These are phyloP conservation scores for Barnettozyma siamensis DNA, from an alignment of 805 yeast species.

Conservation along the genomic window DNA sequence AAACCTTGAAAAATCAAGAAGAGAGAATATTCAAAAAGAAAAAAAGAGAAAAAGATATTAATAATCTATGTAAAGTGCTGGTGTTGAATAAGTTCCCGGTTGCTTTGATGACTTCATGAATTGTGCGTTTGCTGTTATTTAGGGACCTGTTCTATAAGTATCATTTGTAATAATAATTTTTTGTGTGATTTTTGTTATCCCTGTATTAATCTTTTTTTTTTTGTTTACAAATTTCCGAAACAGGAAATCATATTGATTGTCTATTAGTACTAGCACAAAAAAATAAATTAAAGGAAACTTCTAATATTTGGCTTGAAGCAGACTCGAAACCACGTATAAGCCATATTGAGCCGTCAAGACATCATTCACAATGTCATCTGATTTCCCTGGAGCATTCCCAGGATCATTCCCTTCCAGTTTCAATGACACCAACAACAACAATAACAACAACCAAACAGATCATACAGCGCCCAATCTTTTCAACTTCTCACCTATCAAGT, in stretches of 20 bases:
- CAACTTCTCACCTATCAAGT: constrained; percentile 8
- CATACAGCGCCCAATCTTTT: constrained; percentile 8
- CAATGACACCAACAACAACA: constrained; percentile 4
- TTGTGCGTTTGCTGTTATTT: not conserved
- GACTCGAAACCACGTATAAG: too few relatives aligned
- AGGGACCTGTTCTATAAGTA: not conserved
- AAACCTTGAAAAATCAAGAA: too few relatives aligned
- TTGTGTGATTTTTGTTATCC: not conserved
- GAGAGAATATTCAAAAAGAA: constrained; percentile 1
- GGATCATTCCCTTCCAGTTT: constrained; percentile 7
- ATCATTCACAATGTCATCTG: constrained; percentile 3
- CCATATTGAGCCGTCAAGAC: too few relatives aligned
- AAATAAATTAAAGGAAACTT: not conserved
- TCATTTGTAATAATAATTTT: not conserved
- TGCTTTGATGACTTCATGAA: not conserved
- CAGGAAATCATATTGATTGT: not conserved
- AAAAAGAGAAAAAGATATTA: not conserved
- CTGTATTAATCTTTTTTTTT: not conserved
- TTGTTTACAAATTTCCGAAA: constrained; percentile 11
- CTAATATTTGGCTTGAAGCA: too few relatives aligned
- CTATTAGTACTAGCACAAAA: not conserved
- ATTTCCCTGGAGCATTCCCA: constrained; percentile 13
- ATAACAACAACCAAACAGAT: not conserved
- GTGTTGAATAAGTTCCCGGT: not conserved
- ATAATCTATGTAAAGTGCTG: too few relatives aligned